Base-by-base conservation (phyloP, 805 yeast genomes). In the Pichia insulana region DNA sequence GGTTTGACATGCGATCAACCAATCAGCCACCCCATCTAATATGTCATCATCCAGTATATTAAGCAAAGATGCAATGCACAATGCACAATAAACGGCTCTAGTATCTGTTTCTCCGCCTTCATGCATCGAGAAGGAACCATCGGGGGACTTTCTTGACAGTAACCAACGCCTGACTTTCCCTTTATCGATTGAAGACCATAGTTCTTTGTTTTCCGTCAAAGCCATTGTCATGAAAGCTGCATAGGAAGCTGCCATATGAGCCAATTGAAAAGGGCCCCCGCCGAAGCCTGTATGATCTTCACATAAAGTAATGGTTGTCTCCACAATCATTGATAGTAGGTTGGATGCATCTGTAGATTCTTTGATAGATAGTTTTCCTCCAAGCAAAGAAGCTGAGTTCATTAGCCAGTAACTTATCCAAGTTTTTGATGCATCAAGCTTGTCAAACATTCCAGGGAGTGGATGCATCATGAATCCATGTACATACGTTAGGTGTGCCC, bases 381-480 rank as follows among this genome's bases (percentile, higher is more conserved):
- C 53, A 25, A 81, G 48, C 1, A 77, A 42, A 3, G 57, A 50
- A 35, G 70, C 51, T 0, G 80, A 68, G 56, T 86, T 87, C 36
- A 74, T 56, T 7, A 81, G 62, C 98, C 98, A 92, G 57, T 83
- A 90, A 1, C 84, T 45, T 54, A 90, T 64, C 97, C 97, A 92
- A 0, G 95, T 79, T 46, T 82, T 88, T n/a, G 92, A 83, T 0
- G 97, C 92, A 60, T 90, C 97, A 37, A 86, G 66, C 0, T 71
- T 71, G 3, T 60, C 56, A 57, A 72, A 81, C 8, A 59, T 64
- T 2, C 62, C 48, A 0, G 88, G 83, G 22, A 83, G 65, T 15
- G 70, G 63, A 10, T 61, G 55, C 9, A 56, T 50, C 19, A 77
- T 61, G 16, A 66, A 63, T n/a, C 55, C 44, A 17, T 64, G 58